Base-by-base conservation (phyloP, 2,329 filamentous ascomycete genomes). In the Hymenoscyphus linearis region DNA sequence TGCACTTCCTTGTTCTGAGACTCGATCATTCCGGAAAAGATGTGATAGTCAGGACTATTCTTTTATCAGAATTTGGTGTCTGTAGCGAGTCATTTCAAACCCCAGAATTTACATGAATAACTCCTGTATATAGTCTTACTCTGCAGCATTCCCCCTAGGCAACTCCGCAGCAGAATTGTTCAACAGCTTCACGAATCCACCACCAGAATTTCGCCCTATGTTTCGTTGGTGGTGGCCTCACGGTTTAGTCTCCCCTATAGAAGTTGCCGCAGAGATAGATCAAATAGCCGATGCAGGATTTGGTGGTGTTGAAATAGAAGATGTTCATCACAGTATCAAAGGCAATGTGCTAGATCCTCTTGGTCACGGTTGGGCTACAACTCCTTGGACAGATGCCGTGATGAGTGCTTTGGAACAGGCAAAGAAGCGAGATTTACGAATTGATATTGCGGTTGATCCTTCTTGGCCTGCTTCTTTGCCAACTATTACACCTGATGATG, bases 171-270 rank as follows among this genome's bases (percentile, higher is more conserved):
- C 55, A 7, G 55, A 22, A 14, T 26, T 57, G 16, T 57, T 57
- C 35, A 47, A 13, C 25, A 35, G 5, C 22, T 50, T 57, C 31
- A 31, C 40, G 37, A 57, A 50, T 16, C 55, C 55, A 31, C 22
- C 36, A 26, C 31, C 55, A 57, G 55, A 57, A 26, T 36, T 50
- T 34, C 35, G 55, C n/a, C 55, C 55, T 7, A 57, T 57, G 55
- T 57, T 57, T 26, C 55, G 55, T 9, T 57, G 55, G 55, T 57
- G 55, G 55, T 57, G 55, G 55, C 55, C 55, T 13, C 55, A 57
- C 31, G 55, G 55, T 40, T 57, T 57, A 50, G 55, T 57, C 7
- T 44, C 36, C 10, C 37, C 37, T 22, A 26, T 34, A 10, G 55
- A 57, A 25, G 25, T 57, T 9, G 22, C 36, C 4, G n/a, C 36